Base-by-base conservation (phyloP, 306 rosid genomes). In the Trichosanthes truncata region DNA sequence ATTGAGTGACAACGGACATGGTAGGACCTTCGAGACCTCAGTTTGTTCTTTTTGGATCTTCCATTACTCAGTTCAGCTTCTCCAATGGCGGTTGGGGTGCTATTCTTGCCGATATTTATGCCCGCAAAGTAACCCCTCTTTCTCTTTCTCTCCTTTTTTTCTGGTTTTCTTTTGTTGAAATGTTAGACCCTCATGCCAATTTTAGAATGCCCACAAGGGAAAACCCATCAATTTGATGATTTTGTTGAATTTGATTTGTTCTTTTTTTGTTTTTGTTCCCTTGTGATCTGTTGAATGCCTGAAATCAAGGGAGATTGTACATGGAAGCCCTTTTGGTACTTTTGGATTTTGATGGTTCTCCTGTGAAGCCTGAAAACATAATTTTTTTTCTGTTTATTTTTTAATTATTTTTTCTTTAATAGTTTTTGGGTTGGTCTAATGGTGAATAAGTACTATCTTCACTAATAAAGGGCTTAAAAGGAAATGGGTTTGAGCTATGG, bases 21-120 rank as follows among this genome's bases (percentile, higher is more conserved):
- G 76, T 71, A 43, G 76, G 76, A 43, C 76, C 93, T 45, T 52
- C 80, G 0, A 95, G 97, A 80, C 97, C 96, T 51, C 94, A 82
- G 40, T 89, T 95, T 76, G 94, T 93, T 80, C 93, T 95, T 21
- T 95, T 95, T 9, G 97, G 99, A 79, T 95, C 99, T 38, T 95
- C 97, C 87, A 91, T 95, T 14, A 97, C 93, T 10, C 99, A 95
- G 80, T 83, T 95, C 3, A 84, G 97, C 89, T 91, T 81, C 88
- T 53, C 92, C 79, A 84, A 88, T 84, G 89, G 92, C 57, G 97
- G 99, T 76, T 95, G 99, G 99, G 99, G 94, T 26, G 65, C 97
- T 46, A 82, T 82, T 78, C 99, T 95, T 56, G 78, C 97, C 21
- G 96, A 93, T 83, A 83, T 95, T 76, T 95, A 91, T 83, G 84